Base-by-base conservation (phyloP, 805 yeast genomes). In the Cyberlindnera nakhonratchasimensis region DNA sequence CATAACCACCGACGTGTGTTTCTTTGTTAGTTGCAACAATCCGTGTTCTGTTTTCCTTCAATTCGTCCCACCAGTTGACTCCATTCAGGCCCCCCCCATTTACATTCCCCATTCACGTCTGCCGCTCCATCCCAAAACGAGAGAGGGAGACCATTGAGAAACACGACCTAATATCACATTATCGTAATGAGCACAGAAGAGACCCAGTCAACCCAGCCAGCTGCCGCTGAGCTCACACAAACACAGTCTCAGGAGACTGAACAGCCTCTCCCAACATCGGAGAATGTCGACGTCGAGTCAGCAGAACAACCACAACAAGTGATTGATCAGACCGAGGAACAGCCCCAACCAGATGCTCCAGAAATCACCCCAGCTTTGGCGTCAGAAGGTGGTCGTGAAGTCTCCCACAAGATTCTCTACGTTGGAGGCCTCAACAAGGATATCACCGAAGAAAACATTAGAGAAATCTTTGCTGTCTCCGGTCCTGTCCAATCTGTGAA, bases 311-410 rank as follows among this genome's bases (percentile, higher is more conserved):
- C n/a, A 17, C 19, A 11, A 16, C 32, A 12, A 17, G 32, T 14
- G 20, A 16, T 7, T 29, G 32, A 7, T 29, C 20, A 33, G n/a
- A 7, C 26, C 23, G 14, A 19, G n/a, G 36, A 33, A 33, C 18
- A 29, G 26, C 10, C 7, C 6, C 39, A 14, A 20, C 6, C 36
- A 9, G 41, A 42, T 2, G 30, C 26, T 16, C 58, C 58, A 23
- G 66, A 61, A 30, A 62, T 65, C 11, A 57, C 66, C 17, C 83
- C 83, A 8, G 90, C 90, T n/a, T 71, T 76, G 47, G 93, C 91
- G 13, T 62, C 75, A 17, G 79, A 80, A 42, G 95, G 95, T 40
- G 95, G 96, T 24, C 77, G 95, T 54, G 91, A 85, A 56, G 73
- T 83, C 7, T 81, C 89, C 26, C 75, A 77, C 43, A 81, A 76